These are phyloP conservation scores for Epithemia pelagica DNA, from an alignment of 108 stramenopile genomes.

Conservation along the genomic window DNA sequence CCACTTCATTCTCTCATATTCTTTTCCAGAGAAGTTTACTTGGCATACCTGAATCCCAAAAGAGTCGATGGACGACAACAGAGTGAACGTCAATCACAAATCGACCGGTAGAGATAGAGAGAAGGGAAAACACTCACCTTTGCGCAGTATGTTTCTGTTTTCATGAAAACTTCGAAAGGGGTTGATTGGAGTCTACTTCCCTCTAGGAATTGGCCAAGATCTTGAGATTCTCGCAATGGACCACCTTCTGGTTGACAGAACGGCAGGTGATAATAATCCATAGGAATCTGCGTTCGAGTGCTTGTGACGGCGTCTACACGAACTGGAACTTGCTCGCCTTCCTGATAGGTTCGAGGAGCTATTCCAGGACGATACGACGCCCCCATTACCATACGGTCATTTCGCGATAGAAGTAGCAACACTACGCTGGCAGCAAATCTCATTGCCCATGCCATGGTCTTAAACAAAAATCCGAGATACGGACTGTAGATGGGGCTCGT, in stretches of 20 bases:
- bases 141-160: constrained; percentile 79
- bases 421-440: too few species aligned
- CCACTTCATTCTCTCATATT: neutral
- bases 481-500: too few species aligned
- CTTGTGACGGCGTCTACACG: neutral
- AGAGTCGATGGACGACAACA: constrained; percentile 44
- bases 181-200: constrained; percentile 91
- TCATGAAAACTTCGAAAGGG: constrained; percentile 86
- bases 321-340: neutral
- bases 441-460: too few species aligned
- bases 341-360: neutral
- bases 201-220: constrained; percentile 89
- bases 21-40: neutral
- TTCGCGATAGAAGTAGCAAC: too few species aligned
- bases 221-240: constrained; percentile 63
- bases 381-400: too few species aligned
- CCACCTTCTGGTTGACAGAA: constrained; percentile 85
- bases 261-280: constrained; percentile 86
- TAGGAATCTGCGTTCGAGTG: constrained; percentile 68
- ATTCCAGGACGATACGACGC: constrained; percentile 1
- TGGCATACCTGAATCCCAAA: constrained; percentile 48
- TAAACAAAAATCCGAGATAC: too few species aligned
- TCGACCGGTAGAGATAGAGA: too few species aligned
- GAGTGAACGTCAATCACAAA: too few species aligned
- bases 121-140: constrained; percentile 81